phyloP scores from a whole-genome alignment of 75 land plant genomes.

The Cupressus sempervirens region DNA sequence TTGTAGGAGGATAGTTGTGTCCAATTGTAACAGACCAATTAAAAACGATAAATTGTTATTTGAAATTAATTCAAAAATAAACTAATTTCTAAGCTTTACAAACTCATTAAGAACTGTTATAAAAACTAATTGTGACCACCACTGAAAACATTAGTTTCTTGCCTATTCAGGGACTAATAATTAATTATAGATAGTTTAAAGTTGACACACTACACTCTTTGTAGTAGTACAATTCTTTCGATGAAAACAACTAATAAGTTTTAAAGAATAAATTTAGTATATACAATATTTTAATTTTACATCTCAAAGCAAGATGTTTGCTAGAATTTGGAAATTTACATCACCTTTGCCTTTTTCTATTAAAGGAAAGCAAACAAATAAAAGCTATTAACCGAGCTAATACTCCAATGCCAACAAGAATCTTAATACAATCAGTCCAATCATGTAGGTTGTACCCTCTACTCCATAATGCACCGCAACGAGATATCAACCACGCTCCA shows the following conservation, averaged over 20 bases:
- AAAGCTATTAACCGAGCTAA: conserved; percentile 61
- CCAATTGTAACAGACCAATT: no score
- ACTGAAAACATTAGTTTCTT: no score
- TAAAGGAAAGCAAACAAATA: conserved; percentile 58
- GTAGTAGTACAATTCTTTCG: not conserved
- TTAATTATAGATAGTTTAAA: not conserved
- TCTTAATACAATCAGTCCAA: conserved; percentile 35
- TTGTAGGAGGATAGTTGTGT: no score
- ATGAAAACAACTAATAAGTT: not conserved
- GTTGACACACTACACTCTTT: not conserved
- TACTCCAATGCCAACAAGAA: conserved; percentile 52
- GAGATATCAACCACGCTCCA: conserved; percentile 82
- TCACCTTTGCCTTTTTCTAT: conserved; percentile 38
- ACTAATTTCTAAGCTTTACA: no score
- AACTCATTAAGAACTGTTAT: no score
- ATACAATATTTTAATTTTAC: not conserved
- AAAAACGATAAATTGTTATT: no score
- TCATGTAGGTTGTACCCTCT: conserved; percentile 40
- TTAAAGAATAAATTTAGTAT: not conserved
- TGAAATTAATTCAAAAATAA: no score
- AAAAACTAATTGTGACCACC: no score
- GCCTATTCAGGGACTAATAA: no score
- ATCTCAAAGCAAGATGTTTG: not conserved
- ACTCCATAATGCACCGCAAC: conserved; percentile 53
- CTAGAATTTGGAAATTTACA: not conserved